A percentile compares a stretch with the other conserved stretches of the same genome.
These are phyloP conservation scores for Aspergillus sp. DNA, from an alignment of 2,329 filamentous ascomycete species.

Conservation along the genomic window DNA sequence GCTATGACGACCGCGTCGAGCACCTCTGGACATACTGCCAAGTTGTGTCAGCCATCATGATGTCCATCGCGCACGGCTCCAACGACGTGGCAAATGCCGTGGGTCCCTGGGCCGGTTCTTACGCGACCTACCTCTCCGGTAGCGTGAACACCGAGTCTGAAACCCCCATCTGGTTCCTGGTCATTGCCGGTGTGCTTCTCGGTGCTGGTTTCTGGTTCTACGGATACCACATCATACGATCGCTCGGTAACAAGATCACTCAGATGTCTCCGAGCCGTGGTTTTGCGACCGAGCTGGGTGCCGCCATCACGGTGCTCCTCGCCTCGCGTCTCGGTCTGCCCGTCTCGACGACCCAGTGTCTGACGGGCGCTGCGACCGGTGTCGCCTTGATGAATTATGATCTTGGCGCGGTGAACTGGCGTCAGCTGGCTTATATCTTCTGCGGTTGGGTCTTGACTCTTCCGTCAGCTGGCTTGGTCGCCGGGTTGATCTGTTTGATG, in stretches of 20 bases:
- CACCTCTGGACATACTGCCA: conserved; percentile 50
- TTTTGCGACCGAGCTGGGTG: conserved; percentile 41
- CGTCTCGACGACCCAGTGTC: conserved; percentile 40
- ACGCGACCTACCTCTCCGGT: conserved; percentile 36
- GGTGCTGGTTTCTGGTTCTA: conserved; percentile 45
- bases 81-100: conserved; percentile 48
- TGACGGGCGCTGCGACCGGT: conserved; percentile 37
- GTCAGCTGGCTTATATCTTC: conserved; percentile 45
- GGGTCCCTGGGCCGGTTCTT: conserved; percentile 42
- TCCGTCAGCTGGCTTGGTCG: conserved; percentile 42
- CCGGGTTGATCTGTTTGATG: conserved; percentile 42
- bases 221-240: conserved; percentile 43
- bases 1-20: conserved; percentile 49
- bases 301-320: conserved; percentile 40
- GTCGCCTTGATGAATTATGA: conserved; percentile 40
- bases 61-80: conserved; percentile 46
- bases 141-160: conserved; percentile 30
- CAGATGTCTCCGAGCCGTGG: conserved; percentile 36
- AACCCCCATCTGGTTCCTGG: conserved; percentile 43
- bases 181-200: conserved; percentile 40
- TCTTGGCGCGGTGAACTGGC: conserved; percentile 46
- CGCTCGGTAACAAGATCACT: conserved; percentile 45
- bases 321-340: conserved; percentile 36
- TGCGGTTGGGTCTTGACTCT: conserved; percentile 48
- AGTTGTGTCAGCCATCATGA: conserved; percentile 42